Conservation (phyloP, 805 yeast genomes). For the Wickerhamomyces bisporus region DNA sequence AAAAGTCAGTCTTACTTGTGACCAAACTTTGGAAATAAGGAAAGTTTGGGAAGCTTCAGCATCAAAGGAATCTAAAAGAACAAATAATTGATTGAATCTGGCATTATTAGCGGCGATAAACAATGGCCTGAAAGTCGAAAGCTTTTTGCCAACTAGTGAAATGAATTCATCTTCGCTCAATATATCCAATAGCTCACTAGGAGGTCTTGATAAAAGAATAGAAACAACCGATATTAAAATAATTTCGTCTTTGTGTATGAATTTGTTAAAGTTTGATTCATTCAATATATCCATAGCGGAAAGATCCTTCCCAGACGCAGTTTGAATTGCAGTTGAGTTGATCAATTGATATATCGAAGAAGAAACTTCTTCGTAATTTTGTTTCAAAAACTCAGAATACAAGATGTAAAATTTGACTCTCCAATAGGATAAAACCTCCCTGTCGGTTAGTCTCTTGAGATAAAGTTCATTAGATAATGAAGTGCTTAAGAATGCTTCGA, state of each 20-base stretch:
- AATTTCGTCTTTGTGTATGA: constrained; percentile 20
- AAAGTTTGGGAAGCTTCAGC: not conserved
- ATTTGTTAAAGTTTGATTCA: constrained; percentile 13
- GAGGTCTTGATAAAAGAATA: constrained; percentile 12
- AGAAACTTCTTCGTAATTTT: constrained; percentile 17
- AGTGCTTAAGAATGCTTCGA: constrained; percentile 18
- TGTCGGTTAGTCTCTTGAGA: constrained; percentile 17
- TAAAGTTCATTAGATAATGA: constrained; percentile 21
- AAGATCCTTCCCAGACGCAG: constrained; percentile 13
- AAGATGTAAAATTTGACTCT: constrained; percentile 21
- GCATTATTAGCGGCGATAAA: constrained; percentile 22
- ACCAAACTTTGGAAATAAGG: constrained; percentile 22
- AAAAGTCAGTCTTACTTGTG: constrained; percentile 19
- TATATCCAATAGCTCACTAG: constrained; percentile 14
- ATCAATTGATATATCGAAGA: constrained; percentile 9
- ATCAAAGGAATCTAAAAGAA: constrained; percentile 14
- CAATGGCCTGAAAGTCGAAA: constrained; percentile 19
- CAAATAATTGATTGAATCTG: constrained; percentile 20
- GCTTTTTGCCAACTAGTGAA: constrained; percentile 17
- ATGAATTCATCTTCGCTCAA: constrained; percentile 14
- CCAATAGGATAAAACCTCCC: constrained; percentile 23
- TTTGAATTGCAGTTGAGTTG: constrained; percentile 13
- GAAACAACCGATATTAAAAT: constrained; percentile 17
- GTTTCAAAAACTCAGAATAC: constrained; percentile 21
- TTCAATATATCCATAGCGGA: constrained; percentile 17